Conservation (phyloP, 2,329 filamentous ascomycete genomes). For the Fusarium armeniacum region DNA sequence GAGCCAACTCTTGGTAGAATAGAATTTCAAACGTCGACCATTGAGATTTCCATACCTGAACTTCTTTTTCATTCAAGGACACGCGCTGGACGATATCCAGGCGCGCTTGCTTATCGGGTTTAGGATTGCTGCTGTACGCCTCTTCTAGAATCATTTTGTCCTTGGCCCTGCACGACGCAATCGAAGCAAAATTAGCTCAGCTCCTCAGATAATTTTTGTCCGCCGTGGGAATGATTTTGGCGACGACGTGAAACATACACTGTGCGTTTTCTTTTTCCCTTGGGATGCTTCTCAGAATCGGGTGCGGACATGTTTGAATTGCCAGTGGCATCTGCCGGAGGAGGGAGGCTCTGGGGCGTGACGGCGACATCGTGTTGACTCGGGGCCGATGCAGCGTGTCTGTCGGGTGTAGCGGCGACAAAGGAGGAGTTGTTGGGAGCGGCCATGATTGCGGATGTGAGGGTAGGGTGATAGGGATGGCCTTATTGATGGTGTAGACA, state of each 20-base stretch:
- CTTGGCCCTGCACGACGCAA: slow-evolving; percentile 72
- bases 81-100: slow-evolving; percentile 87
- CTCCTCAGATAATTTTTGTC: background rate
- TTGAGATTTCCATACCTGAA: slow-evolving; percentile 77
- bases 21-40: slow-evolving; percentile 2
- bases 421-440: slow-evolving; percentile 43
- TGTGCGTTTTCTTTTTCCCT: slow-evolving; percentile 73
- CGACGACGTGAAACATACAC: slow-evolving; percentile 61
- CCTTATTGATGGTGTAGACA: slow-evolving; percentile 48
- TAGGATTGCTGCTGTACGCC: slow-evolving; percentile 86
- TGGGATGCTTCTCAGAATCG: slow-evolving; percentile 63
- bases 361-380: slow-evolving; percentile 47
- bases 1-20: background rate
- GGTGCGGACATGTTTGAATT: slow-evolving; percentile 30
- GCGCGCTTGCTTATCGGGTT: slow-evolving; percentile 91
- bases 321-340: slow-evolving; percentile 40
- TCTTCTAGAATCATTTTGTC: slow-evolving; percentile 91
- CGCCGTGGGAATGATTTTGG: background rate
- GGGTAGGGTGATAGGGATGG: slow-evolving; percentile 43
- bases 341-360: slow-evolving; percentile 43
- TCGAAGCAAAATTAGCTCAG: slow-evolving; percentile 44
- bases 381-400: slow-evolving; percentile 45
- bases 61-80: slow-evolving; percentile 92
- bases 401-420: slow-evolving; percentile 45
- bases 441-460: slow-evolving; percentile 48